Conservation (phyloP, 345 rosid species). For the Populus nigra region DNA sequence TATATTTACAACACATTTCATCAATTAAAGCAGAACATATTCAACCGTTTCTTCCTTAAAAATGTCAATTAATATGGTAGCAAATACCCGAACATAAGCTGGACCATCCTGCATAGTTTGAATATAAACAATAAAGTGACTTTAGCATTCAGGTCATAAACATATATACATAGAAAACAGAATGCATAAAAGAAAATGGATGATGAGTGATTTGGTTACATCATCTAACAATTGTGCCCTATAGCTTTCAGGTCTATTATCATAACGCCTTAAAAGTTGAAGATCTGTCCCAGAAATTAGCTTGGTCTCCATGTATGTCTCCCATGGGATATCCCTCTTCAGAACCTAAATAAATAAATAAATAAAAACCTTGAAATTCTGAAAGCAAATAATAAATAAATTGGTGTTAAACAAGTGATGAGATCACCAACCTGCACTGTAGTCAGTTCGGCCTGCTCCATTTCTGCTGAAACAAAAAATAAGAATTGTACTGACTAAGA, state of each 20-base stretch:
- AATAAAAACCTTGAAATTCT: background rate
- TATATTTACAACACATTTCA: slow-evolving; percentile 29
- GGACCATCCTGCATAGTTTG: slow-evolving; percentile 80
- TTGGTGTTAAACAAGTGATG: background rate
- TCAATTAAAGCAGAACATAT: slow-evolving; percentile 91
- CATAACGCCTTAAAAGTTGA: slow-evolving; percentile 84
- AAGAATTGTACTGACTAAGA: too few relatives aligned
- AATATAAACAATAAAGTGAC: too few relatives aligned
- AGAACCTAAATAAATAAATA: slow-evolving; percentile 49
- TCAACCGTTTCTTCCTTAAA: slow-evolving; percentile 95
- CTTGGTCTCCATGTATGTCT: slow-evolving; percentile 92
- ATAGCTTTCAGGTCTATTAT: slow-evolving; percentile 68
- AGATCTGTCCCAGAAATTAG: slow-evolving; percentile 81
- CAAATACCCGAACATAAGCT: slow-evolving; percentile 80
- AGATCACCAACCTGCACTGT: slow-evolving; percentile 64
- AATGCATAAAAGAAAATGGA: background rate
- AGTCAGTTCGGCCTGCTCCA: slow-evolving; percentile 77
- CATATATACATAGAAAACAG: background rate
- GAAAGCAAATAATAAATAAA: background rate
- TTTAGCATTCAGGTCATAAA: background rate
- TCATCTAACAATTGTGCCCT: slow-evolving; percentile 87
- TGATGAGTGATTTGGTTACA: slow-evolving; percentile 35
- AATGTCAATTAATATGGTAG: slow-evolving; percentile 78
- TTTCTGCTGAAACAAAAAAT: slow-evolving; percentile 35
- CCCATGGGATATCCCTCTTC: slow-evolving; percentile 98